phyloP scores from a whole-genome alignment of 2,329 filamentous ascomycete species.

The Talaromyces funiculosus region DNA sequence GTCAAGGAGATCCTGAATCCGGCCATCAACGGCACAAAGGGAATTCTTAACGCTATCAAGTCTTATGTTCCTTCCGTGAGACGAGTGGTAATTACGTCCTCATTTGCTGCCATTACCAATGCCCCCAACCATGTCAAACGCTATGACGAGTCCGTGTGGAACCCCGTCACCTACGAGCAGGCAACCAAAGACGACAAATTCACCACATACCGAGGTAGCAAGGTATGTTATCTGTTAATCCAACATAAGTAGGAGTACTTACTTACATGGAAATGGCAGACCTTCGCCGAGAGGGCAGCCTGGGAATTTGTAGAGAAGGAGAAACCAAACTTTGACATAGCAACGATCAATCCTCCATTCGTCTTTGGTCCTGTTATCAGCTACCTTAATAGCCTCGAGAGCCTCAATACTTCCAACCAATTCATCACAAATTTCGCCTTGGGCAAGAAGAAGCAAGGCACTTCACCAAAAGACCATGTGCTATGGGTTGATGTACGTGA shows the following conservation, averaged over 20 bases:
- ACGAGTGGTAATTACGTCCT: constrained; percentile 65
- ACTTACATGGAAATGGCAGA: constrained; percentile 23
- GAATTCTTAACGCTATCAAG: constrained; percentile 58
- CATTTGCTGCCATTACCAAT: constrained; percentile 62
- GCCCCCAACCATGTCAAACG: constrained; percentile 28
- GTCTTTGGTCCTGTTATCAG: constrained; percentile 61
- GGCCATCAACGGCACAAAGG: constrained; percentile 58
- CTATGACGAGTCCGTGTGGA: constrained; percentile 39
- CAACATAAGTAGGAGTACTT: background rate
- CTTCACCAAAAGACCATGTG: constrained; percentile 54
- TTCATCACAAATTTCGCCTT: constrained; percentile 59
- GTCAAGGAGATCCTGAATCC: constrained; percentile 59
- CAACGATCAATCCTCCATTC: constrained; percentile 57
- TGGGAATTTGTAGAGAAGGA: constrained; percentile 58
- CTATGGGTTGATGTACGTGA: constrained; percentile 54
- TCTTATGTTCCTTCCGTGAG: constrained; percentile 60
- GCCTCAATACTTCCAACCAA: constrained; percentile 68
- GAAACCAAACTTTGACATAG: constrained; percentile 54
- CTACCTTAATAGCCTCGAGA: constrained; percentile 57
- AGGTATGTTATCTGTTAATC: constrained; percentile 33
- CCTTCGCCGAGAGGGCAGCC: constrained; percentile 60
- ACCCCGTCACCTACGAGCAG: constrained; percentile 41
- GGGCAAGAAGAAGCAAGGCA: constrained; percentile 54
- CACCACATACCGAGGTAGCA: constrained; percentile 47
- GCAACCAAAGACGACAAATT: constrained; percentile 29